phyloP scores from a whole-genome alignment of 1,139 yeast species.

The Nematodospora anomalae region DNA sequence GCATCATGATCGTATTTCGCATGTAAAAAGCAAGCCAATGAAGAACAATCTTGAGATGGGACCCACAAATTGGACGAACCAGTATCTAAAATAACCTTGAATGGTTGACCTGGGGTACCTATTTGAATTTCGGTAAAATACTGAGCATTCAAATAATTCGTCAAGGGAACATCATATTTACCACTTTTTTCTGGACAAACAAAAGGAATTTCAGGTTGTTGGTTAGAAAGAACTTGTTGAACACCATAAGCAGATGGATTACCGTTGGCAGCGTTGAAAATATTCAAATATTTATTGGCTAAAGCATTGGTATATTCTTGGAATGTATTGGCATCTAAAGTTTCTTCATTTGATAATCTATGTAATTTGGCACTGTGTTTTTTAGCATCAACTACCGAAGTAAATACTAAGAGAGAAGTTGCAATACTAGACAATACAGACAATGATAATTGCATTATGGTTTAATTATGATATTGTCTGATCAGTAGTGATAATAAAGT shows the following conservation, averaged over 20 bases:
- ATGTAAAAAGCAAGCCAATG: slow-evolving; percentile 94
- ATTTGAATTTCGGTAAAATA: slow-evolving; percentile 85
- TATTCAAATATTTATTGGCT: slow-evolving; percentile 67
- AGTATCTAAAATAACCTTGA: slow-evolving; percentile 89
- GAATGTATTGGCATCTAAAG: slow-evolving; percentile 59
- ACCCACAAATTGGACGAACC: slow-evolving; percentile 98
- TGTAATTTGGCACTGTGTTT: slow-evolving; percentile 61
- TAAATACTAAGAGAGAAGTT: slow-evolving; percentile 46
- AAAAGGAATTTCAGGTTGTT: slow-evolving; percentile 47
- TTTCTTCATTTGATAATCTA: slow-evolving; percentile 63
- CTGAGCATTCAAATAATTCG: slow-evolving; percentile 92
- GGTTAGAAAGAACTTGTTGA: slow-evolving; percentile 13
- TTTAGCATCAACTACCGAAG: slow-evolving; percentile 52
- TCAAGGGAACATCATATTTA: slow-evolving; percentile 71
- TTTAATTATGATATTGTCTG: background rate
- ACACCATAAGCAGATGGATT: slow-evolving; percentile 23
- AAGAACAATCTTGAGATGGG: slow-evolving; percentile 83
- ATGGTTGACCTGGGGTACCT: slow-evolving; percentile 91
- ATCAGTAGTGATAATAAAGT: too few species aligned
- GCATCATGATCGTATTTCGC: slow-evolving; percentile 79
- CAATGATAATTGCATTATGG: slow-evolving; percentile 33
- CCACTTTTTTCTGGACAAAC: slow-evolving; percentile 30
- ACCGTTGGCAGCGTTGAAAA: slow-evolving; percentile 45
- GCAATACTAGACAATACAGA: slow-evolving; percentile 48
- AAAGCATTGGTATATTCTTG: slow-evolving; percentile 67